A percentile compares a stretch with the other conserved stretches of the same genome.
Conservation (phyloP, 1,284 basidiomycete genomes). For the Fistulina hepatica region DNA sequence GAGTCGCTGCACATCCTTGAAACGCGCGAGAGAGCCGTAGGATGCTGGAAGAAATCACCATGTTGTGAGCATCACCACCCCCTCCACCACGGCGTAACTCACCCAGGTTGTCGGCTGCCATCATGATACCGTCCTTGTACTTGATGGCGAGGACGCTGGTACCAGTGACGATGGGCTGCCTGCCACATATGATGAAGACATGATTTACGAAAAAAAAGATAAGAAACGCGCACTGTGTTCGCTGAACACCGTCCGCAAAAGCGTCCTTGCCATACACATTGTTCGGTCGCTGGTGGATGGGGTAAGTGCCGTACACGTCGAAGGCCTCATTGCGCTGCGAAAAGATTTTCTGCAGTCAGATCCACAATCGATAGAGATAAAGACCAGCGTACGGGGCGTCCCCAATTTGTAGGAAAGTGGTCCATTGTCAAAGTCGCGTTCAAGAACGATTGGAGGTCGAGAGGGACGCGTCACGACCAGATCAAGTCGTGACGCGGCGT, state of each 20-base stretch:
- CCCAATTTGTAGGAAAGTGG: conserved; percentile 75
- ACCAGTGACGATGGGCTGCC: conserved; percentile 94
- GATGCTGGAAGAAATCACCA: conserved; percentile 50
- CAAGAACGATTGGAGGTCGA: too few relatives aligned
- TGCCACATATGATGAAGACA: conserved; percentile 22
- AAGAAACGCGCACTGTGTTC: conserved; percentile 53
- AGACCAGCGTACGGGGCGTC: conserved; percentile 49
- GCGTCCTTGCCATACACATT: conserved; percentile 36
- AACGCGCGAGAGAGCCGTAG: conserved; percentile 93
- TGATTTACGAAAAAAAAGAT: not conserved
- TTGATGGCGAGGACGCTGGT: conserved; percentile 91
- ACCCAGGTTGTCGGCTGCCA: conserved; percentile 98
- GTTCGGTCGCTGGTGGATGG: conserved; percentile 49
- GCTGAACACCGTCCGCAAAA: conserved; percentile 58
- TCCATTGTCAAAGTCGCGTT: too few relatives aligned
- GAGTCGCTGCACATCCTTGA: conserved; percentile 90
- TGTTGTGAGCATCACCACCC: not conserved
- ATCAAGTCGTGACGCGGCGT: too few relatives aligned
- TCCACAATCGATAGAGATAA: not conserved
- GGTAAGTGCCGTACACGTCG: conserved; percentile 66
- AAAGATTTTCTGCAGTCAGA: not conserved
- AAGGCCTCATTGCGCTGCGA: conserved; percentile 57
- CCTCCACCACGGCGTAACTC: conserved; percentile 12
- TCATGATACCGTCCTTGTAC: conserved; percentile 96
- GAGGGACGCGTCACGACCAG: too few relatives aligned